These are phyloP conservation scores for Rhizopogon sp. DNA, from an alignment of 768 basidiomycete species.

Conservation along the genomic window DNA sequence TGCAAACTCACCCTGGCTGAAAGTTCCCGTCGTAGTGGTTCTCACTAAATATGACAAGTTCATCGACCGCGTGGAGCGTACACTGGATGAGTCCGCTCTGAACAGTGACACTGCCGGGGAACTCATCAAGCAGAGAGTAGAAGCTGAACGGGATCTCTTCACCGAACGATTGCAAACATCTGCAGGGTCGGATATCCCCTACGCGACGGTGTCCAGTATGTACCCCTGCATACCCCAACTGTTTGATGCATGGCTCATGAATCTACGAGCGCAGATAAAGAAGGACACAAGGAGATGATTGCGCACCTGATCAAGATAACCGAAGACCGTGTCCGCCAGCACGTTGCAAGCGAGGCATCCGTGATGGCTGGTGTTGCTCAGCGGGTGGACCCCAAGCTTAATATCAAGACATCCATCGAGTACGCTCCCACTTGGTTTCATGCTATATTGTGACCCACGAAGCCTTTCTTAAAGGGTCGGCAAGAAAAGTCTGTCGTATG, in stretches of 20 bases:
- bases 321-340: not conserved
- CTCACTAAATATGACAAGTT: slow-evolving; percentile 5
- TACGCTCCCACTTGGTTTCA: not conserved
- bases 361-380: not conserved
- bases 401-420: slow-evolving; percentile 4
- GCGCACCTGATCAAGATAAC: not conserved
- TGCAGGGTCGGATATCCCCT: not conserved
- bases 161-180: not conserved
- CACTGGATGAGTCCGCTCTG: not conserved
- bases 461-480: not conserved
- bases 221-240: not conserved
- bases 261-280: too few species aligned
- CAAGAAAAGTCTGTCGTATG: slow-evolving; percentile 1
- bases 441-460: not conserved
- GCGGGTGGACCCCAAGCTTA: not conserved
- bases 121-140: not conserved
- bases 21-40: slow-evolving; percentile 1
- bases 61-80: not conserved
- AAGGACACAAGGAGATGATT: too few species aligned
- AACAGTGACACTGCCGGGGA: not conserved
- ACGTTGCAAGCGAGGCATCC: not conserved
- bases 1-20: not conserved
- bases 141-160: not conserved
- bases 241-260: too few species aligned
- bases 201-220: slow-evolving; percentile 2